Base-by-base conservation (phyloP, 2,329 filamentous ascomycete genomes). In the Fusarium tricinctum region DNA sequence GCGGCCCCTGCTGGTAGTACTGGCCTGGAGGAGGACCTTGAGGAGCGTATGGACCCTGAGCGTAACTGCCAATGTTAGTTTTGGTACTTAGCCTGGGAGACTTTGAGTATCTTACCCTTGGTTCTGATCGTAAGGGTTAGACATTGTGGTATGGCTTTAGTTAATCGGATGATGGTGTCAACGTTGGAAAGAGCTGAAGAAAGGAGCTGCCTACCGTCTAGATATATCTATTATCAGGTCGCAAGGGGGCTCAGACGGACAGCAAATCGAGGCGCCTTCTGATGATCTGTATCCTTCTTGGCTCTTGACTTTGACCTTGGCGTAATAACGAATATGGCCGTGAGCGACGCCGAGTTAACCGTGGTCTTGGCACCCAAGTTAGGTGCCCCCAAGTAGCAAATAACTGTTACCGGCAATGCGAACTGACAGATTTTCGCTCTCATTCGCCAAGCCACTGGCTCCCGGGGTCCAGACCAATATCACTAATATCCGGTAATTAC, bases 1-100 rank as follows among this genome's bases (percentile, higher is more conserved):
- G n/a, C n/a, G n/a, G n/a, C n/a, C n/a, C n/a, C n/a, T n/a, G n/a
- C n/a, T n/a, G n/a, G n/a, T n/a, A n/a, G n/a, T n/a, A n/a, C n/a
- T n/a, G n/a, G n/a, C n/a, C n/a, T n/a, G n/a, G 65, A 26, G 26
- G 26, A 58, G 73, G 73, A 61, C 73, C 75, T 20, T 66, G 71
- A 23, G 69, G 72, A 50, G 69, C 64, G 59, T 73, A 73, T 13
- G 5, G 4, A 14, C 50, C 63, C 20, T 65, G 62, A 8, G 47
- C 63, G 50, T 73, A 65, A 7, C 71, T 72, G 70, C 28, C 48
- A 15, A 4, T 28, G 45, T 63, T 38, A 62, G 52, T 23, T n/a
- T 44, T 23, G 30, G 14, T 10, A 33, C 14, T 33, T 7, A 5
- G 14, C 14, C 5, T 33, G 2, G 5, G 6, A 33, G 30, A 33